Evolutionary conservation across 805 yeast genomes (phyloP).

Genomic region (Tetrapisispora fleetii): DNA sequence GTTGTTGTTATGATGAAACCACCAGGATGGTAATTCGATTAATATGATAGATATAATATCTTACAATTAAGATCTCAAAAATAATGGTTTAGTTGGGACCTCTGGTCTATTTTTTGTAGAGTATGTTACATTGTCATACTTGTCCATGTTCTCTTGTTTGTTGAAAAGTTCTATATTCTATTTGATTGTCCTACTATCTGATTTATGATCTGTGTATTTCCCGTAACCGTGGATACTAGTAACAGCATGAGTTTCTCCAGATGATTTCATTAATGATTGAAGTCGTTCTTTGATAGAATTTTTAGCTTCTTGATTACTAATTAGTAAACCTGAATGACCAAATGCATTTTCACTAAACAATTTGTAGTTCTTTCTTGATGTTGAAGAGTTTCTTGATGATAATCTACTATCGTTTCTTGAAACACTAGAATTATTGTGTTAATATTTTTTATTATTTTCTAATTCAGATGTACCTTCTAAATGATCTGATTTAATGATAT

Average conservation of each 20-base stretch:
- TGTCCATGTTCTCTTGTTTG: neutral
- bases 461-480: neutral
- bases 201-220: slow-evolving; percentile 43
- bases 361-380: neutral
- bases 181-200: neutral
- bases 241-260: slow-evolving; percentile 25
- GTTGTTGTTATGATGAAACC: too few relatives aligned
- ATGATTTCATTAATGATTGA: slow-evolving; percentile 34
- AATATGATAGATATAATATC: too few relatives aligned
- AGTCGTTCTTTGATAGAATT: slow-evolving; percentile 45
- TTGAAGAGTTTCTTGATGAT: neutral
- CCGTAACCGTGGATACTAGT: slow-evolving; percentile 82
- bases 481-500: neutral
- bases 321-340: slow-evolving; percentile 4
- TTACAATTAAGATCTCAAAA: neutral
- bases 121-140: too few relatives aligned
- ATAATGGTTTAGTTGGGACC: neutral
- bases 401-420: neutral
- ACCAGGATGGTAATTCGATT: too few relatives aligned
- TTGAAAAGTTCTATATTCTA: neutral
- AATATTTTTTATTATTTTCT: neutral
- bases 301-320: slow-evolving; percentile 7
- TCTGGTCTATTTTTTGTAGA: neutral
- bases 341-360: slow-evolving; percentile 3
- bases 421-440: neutral